phyloP scores from a whole-genome alignment of 1,284 basidiomycete genomes.

The Hypsizygus ulmarius region DNA sequence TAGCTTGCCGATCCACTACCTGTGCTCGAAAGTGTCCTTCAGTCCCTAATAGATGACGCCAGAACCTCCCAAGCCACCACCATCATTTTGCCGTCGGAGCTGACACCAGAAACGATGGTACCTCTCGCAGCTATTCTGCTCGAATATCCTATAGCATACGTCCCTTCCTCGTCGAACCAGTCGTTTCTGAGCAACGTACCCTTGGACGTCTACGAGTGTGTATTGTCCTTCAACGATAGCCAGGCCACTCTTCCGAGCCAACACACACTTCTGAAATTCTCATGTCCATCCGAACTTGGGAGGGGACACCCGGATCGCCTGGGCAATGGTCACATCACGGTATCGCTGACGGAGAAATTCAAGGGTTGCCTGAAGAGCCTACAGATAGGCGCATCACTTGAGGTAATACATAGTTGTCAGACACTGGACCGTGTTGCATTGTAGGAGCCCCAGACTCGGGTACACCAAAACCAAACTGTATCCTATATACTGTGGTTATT shows the following conservation, averaged over 20 bases:
- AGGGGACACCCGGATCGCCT: conserved; percentile 11
- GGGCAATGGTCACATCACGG: conserved; percentile 7
- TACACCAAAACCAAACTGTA: not conserved
- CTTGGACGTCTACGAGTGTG: conserved; percentile 47
- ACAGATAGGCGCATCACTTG: conserved; percentile 6
- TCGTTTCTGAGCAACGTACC: conserved; percentile 40
- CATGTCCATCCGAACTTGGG: conserved; percentile 21
- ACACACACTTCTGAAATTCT: conserved; percentile 26
- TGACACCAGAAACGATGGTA: conserved; percentile 28
- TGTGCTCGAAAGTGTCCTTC: conserved; percentile 13
- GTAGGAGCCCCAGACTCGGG: conserved; percentile 18
- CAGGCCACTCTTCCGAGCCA: not conserved
- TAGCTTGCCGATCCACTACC: conserved; percentile 16
- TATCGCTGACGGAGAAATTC: conserved; percentile 14
- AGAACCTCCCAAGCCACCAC: conserved; percentile 12
- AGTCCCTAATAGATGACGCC: conserved; percentile 12
- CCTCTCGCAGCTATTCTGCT: conserved; percentile 54
- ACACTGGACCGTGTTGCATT: conserved; percentile 41
- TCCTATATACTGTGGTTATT: conserved; percentile 28
- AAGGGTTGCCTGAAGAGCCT: conserved; percentile 7
- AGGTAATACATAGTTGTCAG: conserved; percentile 29
- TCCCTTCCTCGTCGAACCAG: conserved; percentile 35
- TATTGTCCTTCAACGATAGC: conserved; percentile 20
- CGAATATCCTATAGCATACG: conserved; percentile 57
- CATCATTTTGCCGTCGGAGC: conserved; percentile 25